phyloP scores from a whole-genome alignment of 164 flowering plant genomes.

The Houttuynia cordata region DNA sequence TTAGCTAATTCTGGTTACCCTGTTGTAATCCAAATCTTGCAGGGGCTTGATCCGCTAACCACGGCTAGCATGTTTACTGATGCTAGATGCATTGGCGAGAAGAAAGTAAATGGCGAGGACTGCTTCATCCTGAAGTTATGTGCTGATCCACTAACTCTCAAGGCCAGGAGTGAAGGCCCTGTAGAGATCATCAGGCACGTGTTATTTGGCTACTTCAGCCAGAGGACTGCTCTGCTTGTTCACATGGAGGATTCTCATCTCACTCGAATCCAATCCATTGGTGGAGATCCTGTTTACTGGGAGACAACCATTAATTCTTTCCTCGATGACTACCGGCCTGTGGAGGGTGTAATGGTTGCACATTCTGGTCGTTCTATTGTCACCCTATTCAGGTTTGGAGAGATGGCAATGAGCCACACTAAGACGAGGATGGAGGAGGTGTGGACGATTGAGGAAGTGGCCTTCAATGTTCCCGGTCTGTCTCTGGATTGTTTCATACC shows the following conservation, averaged over 20 bases:
- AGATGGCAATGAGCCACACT: constrained; percentile 66
- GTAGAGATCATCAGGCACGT: constrained; percentile 63
- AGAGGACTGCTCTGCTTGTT: constrained; percentile 51
- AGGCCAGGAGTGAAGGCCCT: constrained; percentile 53
- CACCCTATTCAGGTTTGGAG: constrained; percentile 57
- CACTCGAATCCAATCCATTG: constrained; percentile 50
- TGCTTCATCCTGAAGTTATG: constrained; percentile 61
- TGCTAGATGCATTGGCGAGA: constrained; percentile 64
- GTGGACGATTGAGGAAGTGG: constrained; percentile 65
- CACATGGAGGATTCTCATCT: constrained; percentile 60
- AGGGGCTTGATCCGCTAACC: constrained; percentile 65
- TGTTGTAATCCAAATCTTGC: constrained; percentile 1
- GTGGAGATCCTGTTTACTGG: constrained; percentile 59
- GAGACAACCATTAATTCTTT: constrained; percentile 62
- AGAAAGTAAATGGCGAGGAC: constrained; percentile 54
- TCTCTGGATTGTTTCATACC: constrained; percentile 61
- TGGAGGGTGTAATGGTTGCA: constrained; percentile 63
- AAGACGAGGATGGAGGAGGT: constrained; percentile 61
- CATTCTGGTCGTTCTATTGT: constrained; percentile 54
- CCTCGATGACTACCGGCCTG: constrained; percentile 48
- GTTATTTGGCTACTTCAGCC: constrained; percentile 57
- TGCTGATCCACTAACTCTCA: constrained; percentile 45
- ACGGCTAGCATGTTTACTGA: constrained; percentile 57
- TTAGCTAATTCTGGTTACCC: not conserved
- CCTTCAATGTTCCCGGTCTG: constrained; percentile 53